Conservation (phyloP, 345 rosid genomes). For the Syzygium aromaticum region DNA sequence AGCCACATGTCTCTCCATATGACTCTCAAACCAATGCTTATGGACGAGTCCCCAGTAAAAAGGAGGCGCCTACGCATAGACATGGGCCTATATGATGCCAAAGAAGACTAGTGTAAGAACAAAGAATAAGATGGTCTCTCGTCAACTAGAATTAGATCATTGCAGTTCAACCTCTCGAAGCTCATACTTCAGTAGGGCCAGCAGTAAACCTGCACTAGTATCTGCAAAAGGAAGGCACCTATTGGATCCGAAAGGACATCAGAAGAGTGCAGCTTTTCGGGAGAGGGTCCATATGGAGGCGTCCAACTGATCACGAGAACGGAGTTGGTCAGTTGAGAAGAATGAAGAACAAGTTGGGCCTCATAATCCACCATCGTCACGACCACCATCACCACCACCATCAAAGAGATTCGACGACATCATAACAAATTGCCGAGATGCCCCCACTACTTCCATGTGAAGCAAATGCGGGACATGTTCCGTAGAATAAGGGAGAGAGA, state of each 20-base stretch:
- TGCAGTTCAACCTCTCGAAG: slow-evolving; percentile 7
- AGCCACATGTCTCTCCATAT: background rate
- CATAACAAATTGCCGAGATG: background rate
- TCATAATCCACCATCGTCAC: slow-evolving; percentile 59
- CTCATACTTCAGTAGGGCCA: slow-evolving; percentile 20
- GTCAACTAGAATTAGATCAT: slow-evolving; percentile 5
- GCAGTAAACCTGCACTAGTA: background rate
- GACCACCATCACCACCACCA: slow-evolving; percentile 41
- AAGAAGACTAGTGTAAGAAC: slow-evolving; percentile 9
- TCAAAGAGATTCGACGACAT: background rate
- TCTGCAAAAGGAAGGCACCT: background rate
- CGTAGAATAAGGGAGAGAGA: slow-evolving; percentile 1
- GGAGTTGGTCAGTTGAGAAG: slow-evolving; percentile 33
- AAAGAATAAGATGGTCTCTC: background rate
- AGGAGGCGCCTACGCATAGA: background rate
- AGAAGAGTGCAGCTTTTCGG: slow-evolving; percentile 5
- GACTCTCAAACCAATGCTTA: background rate
- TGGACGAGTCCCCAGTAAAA: slow-evolving; percentile 6
- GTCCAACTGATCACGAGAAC: slow-evolving; percentile 3
- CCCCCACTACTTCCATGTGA: slow-evolving; percentile 20
- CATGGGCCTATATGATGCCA: background rate
- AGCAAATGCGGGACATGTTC: slow-evolving; percentile 13
- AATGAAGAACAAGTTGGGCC: slow-evolving; percentile 50
- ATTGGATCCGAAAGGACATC: background rate
- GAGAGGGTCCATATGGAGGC: background rate